A percentile compares a stretch with the other conserved stretches of the same genome.
These are phyloP conservation scores for Oidiodendron maius DNA, from an alignment of 495 filamentous ascomycete species.

Conservation along the genomic window DNA sequence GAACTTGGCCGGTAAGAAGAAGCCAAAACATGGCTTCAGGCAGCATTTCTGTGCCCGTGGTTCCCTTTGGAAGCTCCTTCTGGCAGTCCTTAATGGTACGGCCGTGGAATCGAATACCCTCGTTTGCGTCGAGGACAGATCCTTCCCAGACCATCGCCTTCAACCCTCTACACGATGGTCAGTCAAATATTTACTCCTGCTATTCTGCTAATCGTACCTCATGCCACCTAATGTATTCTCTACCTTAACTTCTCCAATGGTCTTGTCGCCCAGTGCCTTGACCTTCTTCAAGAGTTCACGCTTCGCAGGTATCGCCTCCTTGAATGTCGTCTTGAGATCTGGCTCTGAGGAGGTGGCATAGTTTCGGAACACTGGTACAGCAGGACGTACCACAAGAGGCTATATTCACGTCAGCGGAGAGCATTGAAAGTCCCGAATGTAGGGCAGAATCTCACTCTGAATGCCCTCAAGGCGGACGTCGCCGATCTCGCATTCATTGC, in stretches of 20 bases:
- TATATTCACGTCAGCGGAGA: slow-evolving; percentile 11
- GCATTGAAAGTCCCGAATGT: neutral
- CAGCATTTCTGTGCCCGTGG: slow-evolving; percentile 94
- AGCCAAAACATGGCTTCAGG: slow-evolving; percentile 99
- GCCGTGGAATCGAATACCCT: slow-evolving; percentile 98
- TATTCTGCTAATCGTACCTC: slow-evolving; percentile 48
- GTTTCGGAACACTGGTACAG: slow-evolving; percentile 31
- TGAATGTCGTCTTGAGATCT: slow-evolving; percentile 80
- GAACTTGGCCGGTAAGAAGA: slow-evolving; percentile 87
- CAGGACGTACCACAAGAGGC: slow-evolving; percentile 27
- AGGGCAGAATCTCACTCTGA: slow-evolving; percentile 40
- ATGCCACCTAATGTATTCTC: slow-evolving; percentile 92
- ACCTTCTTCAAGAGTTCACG: slow-evolving; percentile 87
- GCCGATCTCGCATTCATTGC: slow-evolving; percentile 43
- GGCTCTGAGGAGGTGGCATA: slow-evolving; percentile 74
- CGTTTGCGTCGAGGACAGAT: slow-evolving; percentile 91
- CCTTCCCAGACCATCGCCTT: slow-evolving; percentile 99
- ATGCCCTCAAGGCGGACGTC: slow-evolving; percentile 40
- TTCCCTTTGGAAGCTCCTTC: slow-evolving; percentile 85
- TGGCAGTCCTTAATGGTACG: slow-evolving; percentile 98
- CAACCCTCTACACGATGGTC: slow-evolving; percentile 52
- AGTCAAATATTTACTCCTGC: neutral
- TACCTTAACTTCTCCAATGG: slow-evolving; percentile 88
- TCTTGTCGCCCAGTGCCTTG: slow-evolving; percentile 76
- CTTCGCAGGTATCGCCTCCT: slow-evolving; percentile 81